Evolutionary conservation across 495 filamentous ascomycete species (phyloP).

Genomic region (Hypoxylon crocopeplum): DNA sequence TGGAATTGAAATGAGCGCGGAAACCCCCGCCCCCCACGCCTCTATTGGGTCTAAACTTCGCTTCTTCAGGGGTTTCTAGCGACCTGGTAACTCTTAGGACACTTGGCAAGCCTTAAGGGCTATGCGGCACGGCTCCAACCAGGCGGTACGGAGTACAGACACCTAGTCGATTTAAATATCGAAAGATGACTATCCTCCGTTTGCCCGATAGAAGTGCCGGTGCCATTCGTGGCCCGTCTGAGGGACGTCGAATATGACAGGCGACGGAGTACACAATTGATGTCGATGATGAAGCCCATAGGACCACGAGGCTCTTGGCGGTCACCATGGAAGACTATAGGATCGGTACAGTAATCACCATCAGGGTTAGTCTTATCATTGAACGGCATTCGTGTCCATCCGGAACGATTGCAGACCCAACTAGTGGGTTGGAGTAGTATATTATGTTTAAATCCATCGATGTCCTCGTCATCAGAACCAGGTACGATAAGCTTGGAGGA

Average conservation of each 20-base stretch:
- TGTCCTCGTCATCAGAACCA: background rate
- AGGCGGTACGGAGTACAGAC: conserved; percentile 25
- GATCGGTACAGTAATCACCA: conserved; percentile 29
- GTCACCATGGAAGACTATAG: conserved; percentile 3
- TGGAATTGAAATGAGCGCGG: conserved; percentile 3
- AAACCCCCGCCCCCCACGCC: conserved; percentile 26
- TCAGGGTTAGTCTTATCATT: conserved; percentile 16
- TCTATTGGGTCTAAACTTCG: background rate
- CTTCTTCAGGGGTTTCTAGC: conserved; percentile 3
- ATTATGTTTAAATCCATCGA: background rate
- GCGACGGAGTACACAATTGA: conserved; percentile 9
- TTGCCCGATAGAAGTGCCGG: conserved; percentile 16
- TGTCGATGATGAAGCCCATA: conserved; percentile 17
- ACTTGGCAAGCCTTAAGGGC: conserved; percentile 17
- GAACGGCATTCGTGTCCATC: background rate
- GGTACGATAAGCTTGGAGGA: conserved; percentile 15
- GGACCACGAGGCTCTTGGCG: conserved; percentile 27
- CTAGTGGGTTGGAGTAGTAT: conserved; percentile 19
- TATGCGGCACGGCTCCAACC: conserved; percentile 14
- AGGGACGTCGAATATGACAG: conserved; percentile 8
- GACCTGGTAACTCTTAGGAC: conserved; percentile 2
- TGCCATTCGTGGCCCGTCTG: background rate
- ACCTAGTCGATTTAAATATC: conserved; percentile 9
- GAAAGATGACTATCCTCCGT: conserved; percentile 7
- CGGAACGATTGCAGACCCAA: background rate